Evolutionary conservation across 139 green algal genomes (phyloP).

Genomic region (Penium margaritaceum): DNA sequence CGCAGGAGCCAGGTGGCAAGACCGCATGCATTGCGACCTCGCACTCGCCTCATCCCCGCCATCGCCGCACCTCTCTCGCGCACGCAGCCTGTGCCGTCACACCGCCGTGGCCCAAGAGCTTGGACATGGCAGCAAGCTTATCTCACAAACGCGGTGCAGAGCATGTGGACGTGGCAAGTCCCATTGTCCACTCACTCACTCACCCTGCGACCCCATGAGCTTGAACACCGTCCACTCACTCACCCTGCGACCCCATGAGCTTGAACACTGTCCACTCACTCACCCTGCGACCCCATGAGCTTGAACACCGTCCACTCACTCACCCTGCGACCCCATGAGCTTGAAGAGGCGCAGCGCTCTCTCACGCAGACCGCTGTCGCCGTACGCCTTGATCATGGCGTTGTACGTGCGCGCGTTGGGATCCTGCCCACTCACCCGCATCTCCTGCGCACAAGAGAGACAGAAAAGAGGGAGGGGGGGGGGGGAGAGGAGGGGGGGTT

Average conservation of each 20-base stretch:
- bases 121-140: no score
- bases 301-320: not conserved
- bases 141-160: no score
- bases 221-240: not conserved
- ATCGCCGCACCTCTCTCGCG: no score
- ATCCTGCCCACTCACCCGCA: constrained; percentile 23
- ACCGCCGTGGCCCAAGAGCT: no score
- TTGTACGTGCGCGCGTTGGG: constrained; percentile 45
- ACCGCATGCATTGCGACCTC: no score
- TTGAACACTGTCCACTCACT: not conserved
- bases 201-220: not conserved
- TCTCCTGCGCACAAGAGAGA: constrained; percentile 16
- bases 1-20: no score
- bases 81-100: no score
- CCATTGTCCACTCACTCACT: not conserved
- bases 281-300: not conserved
- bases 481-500: not conserved
- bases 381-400: constrained; percentile 24
- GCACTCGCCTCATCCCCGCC: no score
- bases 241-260: not conserved
- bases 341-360: constrained; percentile 19
- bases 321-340: constrained; percentile 31
- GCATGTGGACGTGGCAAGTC: no score
- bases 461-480: not conserved
- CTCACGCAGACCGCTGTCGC: constrained; percentile 10